phyloP scores from a whole-genome alignment of 441 rosid species.

The Manihot esculenta region DNA sequence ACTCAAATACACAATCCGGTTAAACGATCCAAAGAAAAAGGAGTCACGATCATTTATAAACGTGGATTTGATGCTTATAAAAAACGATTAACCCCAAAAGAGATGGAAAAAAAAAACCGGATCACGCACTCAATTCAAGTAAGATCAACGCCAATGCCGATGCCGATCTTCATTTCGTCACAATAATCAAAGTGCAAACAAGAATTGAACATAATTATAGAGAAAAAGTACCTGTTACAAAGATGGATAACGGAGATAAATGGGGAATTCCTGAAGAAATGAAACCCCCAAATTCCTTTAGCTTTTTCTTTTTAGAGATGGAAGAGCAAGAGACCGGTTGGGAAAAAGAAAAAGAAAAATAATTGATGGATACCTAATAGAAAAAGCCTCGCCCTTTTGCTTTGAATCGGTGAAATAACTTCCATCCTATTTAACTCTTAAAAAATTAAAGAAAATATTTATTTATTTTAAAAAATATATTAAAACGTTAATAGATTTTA shows the following conservation, averaged over 20 bases:
- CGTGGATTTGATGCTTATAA: neutral
- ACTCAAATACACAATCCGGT: neutral
- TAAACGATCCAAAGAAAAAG: neutral
- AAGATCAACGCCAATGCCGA: neutral
- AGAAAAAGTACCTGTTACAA: neutral
- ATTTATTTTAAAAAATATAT: no score
- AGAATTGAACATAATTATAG: neutral
- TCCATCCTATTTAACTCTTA: no score
- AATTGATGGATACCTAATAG: no score
- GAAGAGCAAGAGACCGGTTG: neutral
- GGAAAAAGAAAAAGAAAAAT: no score
- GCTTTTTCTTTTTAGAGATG: neutral
- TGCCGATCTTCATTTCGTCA: neutral
- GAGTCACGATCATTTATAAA: neutral
- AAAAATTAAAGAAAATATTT: no score
- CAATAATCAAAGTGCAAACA: neutral
- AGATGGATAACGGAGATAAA: neutral
- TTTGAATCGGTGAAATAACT: no score
- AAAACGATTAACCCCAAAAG: neutral
- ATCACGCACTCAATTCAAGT: neutral
- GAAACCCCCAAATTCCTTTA: neutral
- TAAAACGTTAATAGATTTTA: no score
- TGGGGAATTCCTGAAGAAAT: neutral
- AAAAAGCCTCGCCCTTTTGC: no score
- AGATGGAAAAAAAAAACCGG: neutral